Base-by-base conservation (phyloP, 495 filamentous ascomycete genomes). In the Aspergillus mulundensis region DNA sequence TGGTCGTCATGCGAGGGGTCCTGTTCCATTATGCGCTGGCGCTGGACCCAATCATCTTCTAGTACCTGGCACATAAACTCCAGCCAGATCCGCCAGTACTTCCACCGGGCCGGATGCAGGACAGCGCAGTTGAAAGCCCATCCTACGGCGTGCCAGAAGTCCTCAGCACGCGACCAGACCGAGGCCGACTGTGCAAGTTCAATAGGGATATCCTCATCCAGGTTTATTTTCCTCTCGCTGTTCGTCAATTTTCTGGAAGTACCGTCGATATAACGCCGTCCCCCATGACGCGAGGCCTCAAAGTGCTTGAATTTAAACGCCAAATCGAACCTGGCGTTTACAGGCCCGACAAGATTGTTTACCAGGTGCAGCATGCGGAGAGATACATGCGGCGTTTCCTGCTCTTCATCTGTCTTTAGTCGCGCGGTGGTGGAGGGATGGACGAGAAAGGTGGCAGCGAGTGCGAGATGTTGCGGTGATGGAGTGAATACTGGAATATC, bases 121-220 rank as follows among this genome's bases (percentile, higher is more conserved):
- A 90, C 79, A 15, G 90, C 90, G 71, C 94, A 98, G 61, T 91
- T 92, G 68, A 97, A 95, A 0, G 88, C 86, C 94, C 94, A 97
- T 4, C 94, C 94, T 0, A 93, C 84, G 0, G 87, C 80, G 39
- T 87, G 82, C 90, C 95, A 98, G 58, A 97, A 93, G 63, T 95
- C 89, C 23, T 87, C 83, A 0, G 85, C 89, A 18, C 82, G 77
- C 15, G 72, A 68, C 83, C 88, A 95, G 6, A 97, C 46, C 2
- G 88, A 82, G 10, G 82, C 81, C n/a, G 77, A 71, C 20, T 81
- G 79, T 1, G 83, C 86, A 24, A 92, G 69, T 0, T 80, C 38
- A 24, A 45, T 40, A 48, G 24, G 24, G 25, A 57, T 57, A 23
- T 57, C 43, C 15, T 46, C 38, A 46, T 50, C 75, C 15, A 79